Conservation (phyloP, 2,329 filamentous ascomycete genomes). For the Tolypocladium amazonense region DNA sequence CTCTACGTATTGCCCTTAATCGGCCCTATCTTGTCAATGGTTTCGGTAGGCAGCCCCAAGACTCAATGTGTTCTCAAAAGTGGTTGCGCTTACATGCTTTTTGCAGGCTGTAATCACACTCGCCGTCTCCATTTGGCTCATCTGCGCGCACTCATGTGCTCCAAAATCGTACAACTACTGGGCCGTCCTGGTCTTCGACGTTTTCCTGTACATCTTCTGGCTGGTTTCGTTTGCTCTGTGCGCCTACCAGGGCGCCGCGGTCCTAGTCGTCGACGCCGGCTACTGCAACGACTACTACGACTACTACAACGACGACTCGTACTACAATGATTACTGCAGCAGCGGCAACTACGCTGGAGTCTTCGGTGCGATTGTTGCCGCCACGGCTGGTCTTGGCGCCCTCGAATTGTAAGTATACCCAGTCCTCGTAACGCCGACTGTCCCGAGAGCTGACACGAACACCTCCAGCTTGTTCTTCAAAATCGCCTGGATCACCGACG, state of each 20-base stretch:
- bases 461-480: constrained; percentile 28
- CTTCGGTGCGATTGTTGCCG: constrained; percentile 12
- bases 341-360: background rate
- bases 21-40: constrained; percentile 23
- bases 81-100: constrained; percentile 9
- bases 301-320: background rate
- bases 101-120: constrained; percentile 31
- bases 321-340: background rate
- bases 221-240: constrained; percentile 31
- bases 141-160: constrained; percentile 29
- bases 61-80: background rate
- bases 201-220: constrained; percentile 43
- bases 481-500: constrained; percentile 28
- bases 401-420: constrained; percentile 29
- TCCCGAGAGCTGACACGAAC: background rate
- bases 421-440: background rate
- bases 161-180: constrained; percentile 41
- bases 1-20: constrained; percentile 20
- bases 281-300: constrained; percentile 13
- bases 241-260: constrained; percentile 20
- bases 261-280: constrained; percentile 8
- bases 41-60: constrained; percentile 20
- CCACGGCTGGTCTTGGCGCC: constrained; percentile 28
- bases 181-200: constrained; percentile 39
- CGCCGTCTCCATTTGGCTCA: constrained; percentile 33